Evolutionary conservation across 2,329 filamentous ascomycete species (phyloP).

Genomic region (Plenodomus lindquistii): DNA sequence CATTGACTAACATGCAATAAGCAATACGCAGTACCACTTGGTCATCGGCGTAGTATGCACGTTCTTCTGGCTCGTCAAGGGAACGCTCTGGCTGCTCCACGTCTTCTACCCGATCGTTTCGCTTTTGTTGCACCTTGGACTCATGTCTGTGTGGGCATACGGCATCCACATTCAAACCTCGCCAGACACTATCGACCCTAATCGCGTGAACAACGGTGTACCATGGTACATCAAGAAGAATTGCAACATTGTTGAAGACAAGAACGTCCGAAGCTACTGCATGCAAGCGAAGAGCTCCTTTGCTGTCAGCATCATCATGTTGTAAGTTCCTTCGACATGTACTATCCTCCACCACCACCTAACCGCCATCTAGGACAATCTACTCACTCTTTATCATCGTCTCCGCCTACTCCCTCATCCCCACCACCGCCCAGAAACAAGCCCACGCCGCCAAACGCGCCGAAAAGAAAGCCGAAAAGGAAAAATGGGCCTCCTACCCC

Average conservation of each 20-base stretch:
- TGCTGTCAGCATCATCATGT: slow-evolving; percentile 66
- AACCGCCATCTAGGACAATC: slow-evolving; percentile 53
- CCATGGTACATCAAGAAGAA: slow-evolving; percentile 77
- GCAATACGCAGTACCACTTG: slow-evolving; percentile 75
- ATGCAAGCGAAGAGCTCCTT: slow-evolving; percentile 69
- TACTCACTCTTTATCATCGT: slow-evolving; percentile 64
- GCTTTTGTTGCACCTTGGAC: slow-evolving; percentile 59
- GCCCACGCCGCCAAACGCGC: slow-evolving; percentile 30
- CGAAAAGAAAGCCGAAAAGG: slow-evolving; percentile 42
- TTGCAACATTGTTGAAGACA: slow-evolving; percentile 64
- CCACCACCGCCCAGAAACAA: slow-evolving; percentile 39
- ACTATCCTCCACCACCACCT: not conserved
- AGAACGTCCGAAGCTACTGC: slow-evolving; percentile 62
- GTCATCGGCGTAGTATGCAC: slow-evolving; percentile 75
- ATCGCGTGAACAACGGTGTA: slow-evolving; percentile 62
- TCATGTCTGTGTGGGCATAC: slow-evolving; percentile 66
- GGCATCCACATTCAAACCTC: slow-evolving; percentile 73
- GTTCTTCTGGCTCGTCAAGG: slow-evolving; percentile 74
- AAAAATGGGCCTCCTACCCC: slow-evolving; percentile 36
- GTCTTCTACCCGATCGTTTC: slow-evolving; percentile 70
- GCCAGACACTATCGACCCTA: slow-evolving; percentile 70
- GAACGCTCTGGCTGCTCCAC: slow-evolving; percentile 70
- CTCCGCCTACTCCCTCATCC: slow-evolving; percentile 59
- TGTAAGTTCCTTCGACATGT: slow-evolving; percentile 56
- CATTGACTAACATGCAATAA: slow-evolving; percentile 38